phyloP scores from a whole-genome alignment of 2,329 filamentous ascomycete species.

The Rhexocercosporidium sp. region DNA sequence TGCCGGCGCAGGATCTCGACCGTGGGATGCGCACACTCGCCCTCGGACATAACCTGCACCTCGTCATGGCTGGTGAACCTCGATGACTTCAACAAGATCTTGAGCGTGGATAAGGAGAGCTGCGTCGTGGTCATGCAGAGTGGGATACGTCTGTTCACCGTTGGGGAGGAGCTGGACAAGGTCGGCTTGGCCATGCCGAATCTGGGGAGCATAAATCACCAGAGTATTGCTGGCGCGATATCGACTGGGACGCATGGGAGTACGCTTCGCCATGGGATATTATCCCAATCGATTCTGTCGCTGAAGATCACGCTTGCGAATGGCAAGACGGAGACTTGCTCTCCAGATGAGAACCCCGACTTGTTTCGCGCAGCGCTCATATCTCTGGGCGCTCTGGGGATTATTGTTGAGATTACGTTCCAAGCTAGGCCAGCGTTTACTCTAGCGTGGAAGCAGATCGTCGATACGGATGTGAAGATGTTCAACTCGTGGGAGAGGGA shows the following conservation, averaged over 20 bases:
- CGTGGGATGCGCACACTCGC: constrained; percentile 91
- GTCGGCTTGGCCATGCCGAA: constrained; percentile 86
- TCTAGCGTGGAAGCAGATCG: constrained; percentile 84
- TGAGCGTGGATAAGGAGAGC: constrained; percentile 70
- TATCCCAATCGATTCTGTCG: constrained; percentile 77
- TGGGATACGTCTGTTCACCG: constrained; percentile 80
- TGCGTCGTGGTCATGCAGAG: constrained; percentile 78
- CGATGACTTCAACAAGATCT: constrained; percentile 77
- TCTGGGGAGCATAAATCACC: constrained; percentile 91
- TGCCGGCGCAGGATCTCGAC: constrained; percentile 83
- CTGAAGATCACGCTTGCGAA: constrained; percentile 84
- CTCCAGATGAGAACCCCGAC: constrained; percentile 68
- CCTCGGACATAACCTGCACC: constrained; percentile 89
- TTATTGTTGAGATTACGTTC: constrained; percentile 89
- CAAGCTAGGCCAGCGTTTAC: constrained; percentile 80
- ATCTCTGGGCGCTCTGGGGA: constrained; percentile 86
- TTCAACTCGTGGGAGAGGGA: constrained; percentile 72
- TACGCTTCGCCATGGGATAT: constrained; percentile 79
- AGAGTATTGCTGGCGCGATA: constrained; percentile 91
- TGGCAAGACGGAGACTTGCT: constrained; percentile 75
- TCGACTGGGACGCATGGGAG: constrained; percentile 94
- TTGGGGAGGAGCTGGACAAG: constrained; percentile 76
- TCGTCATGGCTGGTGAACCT: constrained; percentile 95
- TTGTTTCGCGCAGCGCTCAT: constrained; percentile 89
- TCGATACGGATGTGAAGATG: constrained; percentile 72